Evolutionary conservation across 1,139 yeast genomes (phyloP).

Genomic region (Lizanozyma gosingica): DNA sequence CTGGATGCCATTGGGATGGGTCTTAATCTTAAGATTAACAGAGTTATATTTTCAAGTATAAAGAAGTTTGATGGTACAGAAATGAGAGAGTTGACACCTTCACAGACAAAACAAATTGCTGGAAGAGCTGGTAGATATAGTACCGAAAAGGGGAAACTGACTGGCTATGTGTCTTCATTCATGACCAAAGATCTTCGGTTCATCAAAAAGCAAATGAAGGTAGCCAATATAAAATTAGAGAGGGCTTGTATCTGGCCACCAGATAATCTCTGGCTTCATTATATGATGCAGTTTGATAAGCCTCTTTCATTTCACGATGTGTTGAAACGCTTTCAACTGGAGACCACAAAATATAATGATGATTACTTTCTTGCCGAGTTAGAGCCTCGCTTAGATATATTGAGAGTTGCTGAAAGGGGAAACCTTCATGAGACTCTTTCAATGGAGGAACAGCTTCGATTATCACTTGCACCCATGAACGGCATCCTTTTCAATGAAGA

Average conservation of each 20-base stretch:
- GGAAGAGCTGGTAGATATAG: conserved; percentile 90
- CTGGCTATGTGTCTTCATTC: conserved; percentile 58
- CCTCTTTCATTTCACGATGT: conserved; percentile 37
- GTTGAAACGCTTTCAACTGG: conserved; percentile 38
- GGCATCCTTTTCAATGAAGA: background rate
- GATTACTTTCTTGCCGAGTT: conserved; percentile 36
- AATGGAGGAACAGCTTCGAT: conserved; percentile 13
- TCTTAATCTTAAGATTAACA: conserved; percentile 68
- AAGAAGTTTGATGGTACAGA: conserved; percentile 64
- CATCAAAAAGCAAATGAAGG: conserved; percentile 35
- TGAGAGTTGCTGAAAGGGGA: conserved; percentile 32
- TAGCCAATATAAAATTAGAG: conserved; percentile 36
- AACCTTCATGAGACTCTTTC: conserved; percentile 16
- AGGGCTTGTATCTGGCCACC: conserved; percentile 70
- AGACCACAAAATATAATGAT: conserved; percentile 11
- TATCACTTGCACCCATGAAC: background rate
- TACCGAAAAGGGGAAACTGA: conserved; percentile 26
- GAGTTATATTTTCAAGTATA: conserved; percentile 66
- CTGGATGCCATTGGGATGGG: conserved; percentile 99
- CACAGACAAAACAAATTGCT: conserved; percentile 83
- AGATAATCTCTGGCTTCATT: conserved; percentile 49
- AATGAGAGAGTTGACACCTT: conserved; percentile 40
- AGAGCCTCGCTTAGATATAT: conserved; percentile 32
- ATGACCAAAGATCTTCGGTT: conserved; percentile 30
- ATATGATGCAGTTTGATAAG: conserved; percentile 45